Conservation (phyloP, 2,329 filamentous ascomycete genomes). For the Fusarium sambucinum region DNA sequence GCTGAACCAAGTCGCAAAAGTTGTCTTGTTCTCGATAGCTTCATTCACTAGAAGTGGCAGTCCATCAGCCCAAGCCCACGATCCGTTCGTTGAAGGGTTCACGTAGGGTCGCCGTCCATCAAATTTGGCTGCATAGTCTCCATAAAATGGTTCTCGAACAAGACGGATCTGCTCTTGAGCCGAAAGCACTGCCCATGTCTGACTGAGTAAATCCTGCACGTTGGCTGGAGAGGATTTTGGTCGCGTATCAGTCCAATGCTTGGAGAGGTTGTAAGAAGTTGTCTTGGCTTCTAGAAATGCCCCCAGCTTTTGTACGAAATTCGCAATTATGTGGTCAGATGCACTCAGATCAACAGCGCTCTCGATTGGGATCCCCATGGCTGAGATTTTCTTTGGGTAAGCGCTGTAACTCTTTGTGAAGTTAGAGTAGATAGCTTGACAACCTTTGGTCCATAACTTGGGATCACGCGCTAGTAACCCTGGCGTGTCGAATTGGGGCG, state of each 20-base stretch:
- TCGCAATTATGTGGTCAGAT: not conserved
- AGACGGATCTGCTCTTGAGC: not conserved
- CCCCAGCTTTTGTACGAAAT: not conserved
- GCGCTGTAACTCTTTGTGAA: not conserved
- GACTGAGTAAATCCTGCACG: not conserved
- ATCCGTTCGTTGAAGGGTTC: not conserved
- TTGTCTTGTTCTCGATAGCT: not conserved
- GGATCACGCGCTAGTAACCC: not conserved
- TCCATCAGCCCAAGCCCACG: not conserved
- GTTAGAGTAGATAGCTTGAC: not conserved
- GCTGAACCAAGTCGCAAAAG: not conserved
- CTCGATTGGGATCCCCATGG: not conserved
- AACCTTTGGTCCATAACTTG: not conserved
- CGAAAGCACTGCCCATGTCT: not conserved
- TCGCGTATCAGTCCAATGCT: not conserved
- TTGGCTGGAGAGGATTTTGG: not conserved
- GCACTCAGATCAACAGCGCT: not conserved
- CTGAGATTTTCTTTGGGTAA: not conserved
- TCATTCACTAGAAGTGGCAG: not conserved
- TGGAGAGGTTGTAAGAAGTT: not conserved
- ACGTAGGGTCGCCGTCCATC: not conserved
- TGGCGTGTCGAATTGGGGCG: not conserved
- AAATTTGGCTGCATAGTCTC: not conserved
- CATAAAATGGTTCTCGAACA: not conserved
- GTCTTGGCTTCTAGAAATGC: not conserved